Evolutionary conservation across 331 rosid genomes (phyloP), one percentile per base, ranked within the genome.

Genomic region (Acacia concinna): DNA sequence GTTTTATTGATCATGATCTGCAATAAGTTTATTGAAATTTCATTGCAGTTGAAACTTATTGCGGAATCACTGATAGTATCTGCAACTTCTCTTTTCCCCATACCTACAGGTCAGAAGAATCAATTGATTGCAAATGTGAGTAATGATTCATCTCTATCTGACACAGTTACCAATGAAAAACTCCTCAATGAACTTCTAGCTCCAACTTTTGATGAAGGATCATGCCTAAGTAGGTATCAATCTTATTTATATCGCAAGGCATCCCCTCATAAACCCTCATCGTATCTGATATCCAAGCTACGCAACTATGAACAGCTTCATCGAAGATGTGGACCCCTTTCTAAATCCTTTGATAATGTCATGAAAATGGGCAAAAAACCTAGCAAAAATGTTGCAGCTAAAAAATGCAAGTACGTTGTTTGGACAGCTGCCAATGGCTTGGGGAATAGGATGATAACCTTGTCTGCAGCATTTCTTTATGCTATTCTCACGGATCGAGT

Each of bases 371-470:
- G 72, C 8, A 62, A 44, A 13, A 47, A 32, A 20, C 80, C 85
- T 34, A 41, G 70, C 46, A 54, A 43, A 4, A 68, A 46, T 30
- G 27, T 21, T 68, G 76, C 18, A 57, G 34, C 86, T 31, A 0
- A 72, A 41, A 78, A 56, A 28, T 93, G 97, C 71, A 93, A 86
- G 49, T 93, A 89, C 62, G 68, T 86, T 28, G 85, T 93, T 0
- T 71, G 92, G 90, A 62, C 74, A 8, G 82, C 93, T 2, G 74
- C 49, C 13, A 88, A 89, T 81, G 97, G 97, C 43, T 81, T 89
- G 71, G 98, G 97, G 15, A 93, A 93, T 81, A 84, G 86, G 70
- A 90, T 89, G 73, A 43, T 91, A 6, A 86, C 90, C 73, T 66
- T 89, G 3, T 52, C 72, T 13, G 84, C 91, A 6, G 82, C 97